Conservation (phyloP, 2,329 filamentous ascomycete species). For the Xylaria multiplex region DNA sequence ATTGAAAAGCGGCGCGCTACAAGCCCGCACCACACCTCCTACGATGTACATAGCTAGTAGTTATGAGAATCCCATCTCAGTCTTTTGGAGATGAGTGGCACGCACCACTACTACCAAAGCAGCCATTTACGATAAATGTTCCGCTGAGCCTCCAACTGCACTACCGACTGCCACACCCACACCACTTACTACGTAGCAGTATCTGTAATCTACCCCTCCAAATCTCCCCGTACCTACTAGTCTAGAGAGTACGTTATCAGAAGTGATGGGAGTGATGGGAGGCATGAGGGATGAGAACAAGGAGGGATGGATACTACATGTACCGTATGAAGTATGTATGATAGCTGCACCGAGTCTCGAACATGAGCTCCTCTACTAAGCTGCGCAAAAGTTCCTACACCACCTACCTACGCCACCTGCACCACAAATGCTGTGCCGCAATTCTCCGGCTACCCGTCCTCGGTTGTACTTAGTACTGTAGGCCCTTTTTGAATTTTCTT, state of each 20-base stretch:
- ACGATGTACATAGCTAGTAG: not conserved
- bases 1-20: not conserved
- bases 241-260: not conserved
- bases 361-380: not conserved
- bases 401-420: conserved; percentile 2
- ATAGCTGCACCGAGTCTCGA: too few relatives aligned
- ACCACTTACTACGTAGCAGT: not conserved
- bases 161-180: conserved; percentile 16
- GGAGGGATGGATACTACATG: conserved; percentile 6
- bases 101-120: not conserved
- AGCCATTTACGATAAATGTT: conserved; percentile 14
- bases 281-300: not conserved
- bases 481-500: not conserved
- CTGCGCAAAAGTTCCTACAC: conserved; percentile 9
- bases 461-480: not conserved
- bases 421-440: not conserved
- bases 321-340: too few relatives aligned
- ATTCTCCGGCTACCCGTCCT: not conserved
- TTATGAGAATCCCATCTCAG: not conserved
- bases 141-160: conserved; percentile 31
- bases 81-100: conserved; percentile 3
- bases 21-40: not conserved
- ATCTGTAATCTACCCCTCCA: not conserved
- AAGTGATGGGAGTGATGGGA: not conserved
- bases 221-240: not conserved